These are phyloP conservation scores for Tanozyma kutaoensis DNA, from an alignment of 805 yeast species.

Conservation along the genomic window DNA sequence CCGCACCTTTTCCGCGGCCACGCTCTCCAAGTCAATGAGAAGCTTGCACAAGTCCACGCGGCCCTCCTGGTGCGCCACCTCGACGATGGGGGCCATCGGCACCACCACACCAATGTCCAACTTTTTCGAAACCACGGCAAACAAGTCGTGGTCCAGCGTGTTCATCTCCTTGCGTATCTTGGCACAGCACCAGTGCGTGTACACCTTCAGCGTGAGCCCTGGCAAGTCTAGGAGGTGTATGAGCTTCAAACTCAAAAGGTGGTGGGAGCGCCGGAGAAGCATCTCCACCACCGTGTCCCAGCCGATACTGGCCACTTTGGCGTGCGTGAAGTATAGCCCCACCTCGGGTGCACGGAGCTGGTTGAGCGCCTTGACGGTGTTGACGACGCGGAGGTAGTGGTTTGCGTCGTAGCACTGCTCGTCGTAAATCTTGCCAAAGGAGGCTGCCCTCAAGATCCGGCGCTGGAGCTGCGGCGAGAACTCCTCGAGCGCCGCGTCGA, in stretches of 20 bases:
- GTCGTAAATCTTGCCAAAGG: conserved; percentile 65
- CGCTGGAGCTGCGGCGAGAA: conserved; percentile 74
- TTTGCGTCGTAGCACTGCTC: conserved; percentile 42
- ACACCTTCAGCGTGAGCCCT: conserved; percentile 29
- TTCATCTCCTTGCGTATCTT: conserved; percentile 46
- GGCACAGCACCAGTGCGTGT: conserved; percentile 68
- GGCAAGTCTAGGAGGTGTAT: conserved; percentile 34
- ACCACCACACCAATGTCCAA: no score
- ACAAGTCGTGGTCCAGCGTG: conserved; percentile 46
- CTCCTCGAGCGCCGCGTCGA: conserved; percentile 66
- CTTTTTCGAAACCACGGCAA: conserved; percentile 32
- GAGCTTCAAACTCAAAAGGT: conserved; percentile 50
- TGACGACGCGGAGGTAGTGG: conserved; percentile 48
- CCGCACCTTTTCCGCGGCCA: conserved; percentile 40
- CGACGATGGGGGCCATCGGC: conserved; percentile 46
- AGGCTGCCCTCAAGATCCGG: conserved; percentile 62
- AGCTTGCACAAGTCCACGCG: conserved; percentile 52
- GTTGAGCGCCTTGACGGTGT: conserved; percentile 54
- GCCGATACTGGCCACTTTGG: conserved; percentile 38
- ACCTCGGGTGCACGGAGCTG: conserved; percentile 48
- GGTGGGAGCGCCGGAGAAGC: conserved; percentile 45
- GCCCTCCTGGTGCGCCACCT: conserved; percentile 71
- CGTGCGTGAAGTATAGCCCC: conserved; percentile 57
- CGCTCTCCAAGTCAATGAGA: conserved; percentile 58
- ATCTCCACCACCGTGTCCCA: conserved; percentile 41